Conservation (phyloP, 202 grass and related monocot species). For the Digitaria exilis region DNA sequence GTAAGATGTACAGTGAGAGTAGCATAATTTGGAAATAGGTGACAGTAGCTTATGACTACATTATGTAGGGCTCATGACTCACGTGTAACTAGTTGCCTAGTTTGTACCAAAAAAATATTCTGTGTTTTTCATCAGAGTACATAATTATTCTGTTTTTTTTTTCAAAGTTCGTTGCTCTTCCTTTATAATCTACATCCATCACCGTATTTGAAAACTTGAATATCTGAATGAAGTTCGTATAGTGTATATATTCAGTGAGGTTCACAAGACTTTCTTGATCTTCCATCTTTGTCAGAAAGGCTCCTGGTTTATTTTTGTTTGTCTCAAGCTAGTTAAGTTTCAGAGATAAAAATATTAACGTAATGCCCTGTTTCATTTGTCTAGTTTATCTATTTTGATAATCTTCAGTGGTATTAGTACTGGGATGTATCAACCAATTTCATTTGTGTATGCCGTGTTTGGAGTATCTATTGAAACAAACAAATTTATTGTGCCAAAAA, state of each 20-base stretch:
- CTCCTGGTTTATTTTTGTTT: slow-evolving; percentile 6
- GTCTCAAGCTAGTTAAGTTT: neutral
- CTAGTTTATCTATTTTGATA: too few species aligned
- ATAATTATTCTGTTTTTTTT: neutral
- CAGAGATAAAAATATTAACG: neutral
- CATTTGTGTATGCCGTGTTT: neutral
- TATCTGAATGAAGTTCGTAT: slow-evolving; percentile 1
- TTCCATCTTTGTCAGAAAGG: slow-evolving; percentile 38
- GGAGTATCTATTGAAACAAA: neutral
- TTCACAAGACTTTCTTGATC: neutral
- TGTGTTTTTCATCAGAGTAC: too few species aligned
- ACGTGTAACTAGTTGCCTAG: neutral
- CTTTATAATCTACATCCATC: neutral
- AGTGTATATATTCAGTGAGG: neutral
- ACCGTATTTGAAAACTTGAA: neutral
- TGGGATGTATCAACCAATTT: neutral
- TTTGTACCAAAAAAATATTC: neutral
- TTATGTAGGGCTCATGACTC: neutral
- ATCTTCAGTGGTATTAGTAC: too few species aligned
- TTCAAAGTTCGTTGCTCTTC: slow-evolving; percentile 8
- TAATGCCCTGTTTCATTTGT: neutral
- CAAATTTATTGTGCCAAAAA: neutral
- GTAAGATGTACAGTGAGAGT: neutral
- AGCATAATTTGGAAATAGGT: neutral
- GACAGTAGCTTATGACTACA: neutral